Base-by-base conservation (phyloP, 495 filamentous ascomycete species). In the Penicillium coprophilum region DNA sequence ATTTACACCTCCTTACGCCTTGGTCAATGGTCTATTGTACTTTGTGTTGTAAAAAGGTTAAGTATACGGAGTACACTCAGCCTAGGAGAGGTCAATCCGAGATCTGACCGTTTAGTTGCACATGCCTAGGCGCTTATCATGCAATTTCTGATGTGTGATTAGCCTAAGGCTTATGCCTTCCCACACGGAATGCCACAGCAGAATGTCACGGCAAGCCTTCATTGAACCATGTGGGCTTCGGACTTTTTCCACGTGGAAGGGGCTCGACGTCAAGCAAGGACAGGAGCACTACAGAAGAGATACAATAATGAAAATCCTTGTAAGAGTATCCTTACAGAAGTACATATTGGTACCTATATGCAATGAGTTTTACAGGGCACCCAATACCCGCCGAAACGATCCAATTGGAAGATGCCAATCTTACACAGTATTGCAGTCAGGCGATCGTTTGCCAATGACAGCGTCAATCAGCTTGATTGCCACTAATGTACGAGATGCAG, bases 401-500 rank as follows among this genome's bases (percentile, higher is more conserved):
- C 45, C 15, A 30, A 36, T 49, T 34, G 28, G 19, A 23, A 36
- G 30, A 36, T 28, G 13, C 15, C 44, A 46, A n/a, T 28, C 3
- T 17, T 46, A 45, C 43, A 7, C 43, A 13, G 21, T 28, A 46
- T 27, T 46, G 24, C 11, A 6, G 50, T 10, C 41, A 21, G 27
- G 34, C 13, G 32, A 41, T n/a, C 10, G 27, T 52, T 51, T 52
- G 36, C 21, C 49, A 51, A 41, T 39, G 43, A 10, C 51, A 47
- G 28, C 32, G 40, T 34, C 19, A 47, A 49, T 21, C 27, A n/a
- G 8, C 15, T 15, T 49, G 12, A 36, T 32, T n/a, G 15, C 30
- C 20, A 43, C 46, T 41, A 28, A 44, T 58, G 50, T 52, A 46
- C 11, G 34, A 36, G 41, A 50, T 59, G 48, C 48, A 59, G 28